phyloP scores from a whole-genome alignment of 495 filamentous ascomycete species.

The Letharia lupina region DNA sequence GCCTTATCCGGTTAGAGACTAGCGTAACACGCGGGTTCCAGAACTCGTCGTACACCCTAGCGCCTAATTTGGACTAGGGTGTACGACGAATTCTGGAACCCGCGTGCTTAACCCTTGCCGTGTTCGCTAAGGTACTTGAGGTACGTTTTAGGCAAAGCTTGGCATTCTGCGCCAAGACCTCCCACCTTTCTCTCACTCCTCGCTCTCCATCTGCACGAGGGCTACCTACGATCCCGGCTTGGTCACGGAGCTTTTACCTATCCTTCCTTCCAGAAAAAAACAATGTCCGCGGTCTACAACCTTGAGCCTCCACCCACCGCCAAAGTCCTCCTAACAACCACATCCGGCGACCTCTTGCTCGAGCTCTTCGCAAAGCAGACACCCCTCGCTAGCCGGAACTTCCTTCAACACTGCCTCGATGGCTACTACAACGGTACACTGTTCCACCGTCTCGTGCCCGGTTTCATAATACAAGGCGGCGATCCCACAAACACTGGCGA shows the following conservation, averaged over 20 bases:
- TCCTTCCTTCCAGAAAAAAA: not conserved
- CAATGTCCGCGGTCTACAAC: slow-evolving; percentile 60
- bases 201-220: not conserved
- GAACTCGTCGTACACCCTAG: too few relatives aligned
- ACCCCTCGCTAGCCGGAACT: slow-evolving; percentile 85
- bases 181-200: too few relatives aligned
- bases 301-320: slow-evolving; percentile 89
- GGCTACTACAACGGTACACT: slow-evolving; percentile 88
- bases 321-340: slow-evolving; percentile 82
- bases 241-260: not conserved
- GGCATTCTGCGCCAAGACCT: too few relatives aligned
- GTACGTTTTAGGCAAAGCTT: too few relatives aligned
- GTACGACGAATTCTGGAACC: too few relatives aligned
- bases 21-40: too few relatives aligned
- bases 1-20: too few relatives aligned
- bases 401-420: slow-evolving; percentile 89
- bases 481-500: slow-evolving; percentile 88
- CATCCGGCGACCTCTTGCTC: slow-evolving; percentile 76
- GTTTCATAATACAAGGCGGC: slow-evolving; percentile 90
- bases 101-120: too few relatives aligned
- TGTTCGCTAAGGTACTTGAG: too few relatives aligned
- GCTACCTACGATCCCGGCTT: not conserved
- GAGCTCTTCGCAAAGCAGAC: slow-evolving; percentile 91
- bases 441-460: slow-evolving; percentile 87
- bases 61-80: too few relatives aligned